A percentile compares a stretch with the other conserved stretches of the same genome.
Conservation (phyloP, 1,284 basidiomycete species). For the Ganoderma leucocontextum region DNA sequence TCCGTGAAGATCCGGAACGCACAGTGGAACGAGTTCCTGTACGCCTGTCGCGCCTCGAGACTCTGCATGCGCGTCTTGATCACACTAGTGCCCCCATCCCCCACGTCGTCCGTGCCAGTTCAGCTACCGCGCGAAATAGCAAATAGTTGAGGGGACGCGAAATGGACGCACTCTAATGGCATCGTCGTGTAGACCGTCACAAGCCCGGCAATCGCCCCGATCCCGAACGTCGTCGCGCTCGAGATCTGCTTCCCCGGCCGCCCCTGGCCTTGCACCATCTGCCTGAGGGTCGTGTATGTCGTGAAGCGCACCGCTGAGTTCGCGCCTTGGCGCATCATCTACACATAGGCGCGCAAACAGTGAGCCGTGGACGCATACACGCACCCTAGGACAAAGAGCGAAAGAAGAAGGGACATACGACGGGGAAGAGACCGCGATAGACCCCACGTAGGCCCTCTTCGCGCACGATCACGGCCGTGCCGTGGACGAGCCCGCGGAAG, state of each 20-base stretch:
- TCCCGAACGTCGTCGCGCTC: slow-evolving; percentile 90
- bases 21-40: slow-evolving; percentile 94
- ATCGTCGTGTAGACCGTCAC: slow-evolving; percentile 96
- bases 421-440: slow-evolving; percentile 94
- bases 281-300: slow-evolving; percentile 92
- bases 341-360: background rate
- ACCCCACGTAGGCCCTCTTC: slow-evolving; percentile 87
- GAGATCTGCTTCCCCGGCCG: slow-evolving; percentile 89
- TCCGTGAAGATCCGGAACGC: slow-evolving; percentile 91
- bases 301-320: slow-evolving; percentile 98
- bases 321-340: slow-evolving; percentile 98
- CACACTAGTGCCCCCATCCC: slow-evolving; percentile 64
- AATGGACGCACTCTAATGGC: slow-evolving; percentile 83
- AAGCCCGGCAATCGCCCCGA: slow-evolving; percentile 92
- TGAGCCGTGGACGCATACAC: background rate
- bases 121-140: background rate
- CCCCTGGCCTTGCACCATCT: slow-evolving; percentile 87
- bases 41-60: slow-evolving; percentile 82
- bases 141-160: background rate
- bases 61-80: slow-evolving; percentile 99
- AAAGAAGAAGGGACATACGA: slow-evolving; percentile 71
- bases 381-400: background rate
- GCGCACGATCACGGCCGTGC: slow-evolving; percentile 82
- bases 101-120: background rate
- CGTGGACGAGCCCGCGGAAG: slow-evolving; percentile 91